These are phyloP conservation scores for Saturnispora galanensis DNA, from an alignment of 805 yeast genomes.

Conservation along the genomic window DNA sequence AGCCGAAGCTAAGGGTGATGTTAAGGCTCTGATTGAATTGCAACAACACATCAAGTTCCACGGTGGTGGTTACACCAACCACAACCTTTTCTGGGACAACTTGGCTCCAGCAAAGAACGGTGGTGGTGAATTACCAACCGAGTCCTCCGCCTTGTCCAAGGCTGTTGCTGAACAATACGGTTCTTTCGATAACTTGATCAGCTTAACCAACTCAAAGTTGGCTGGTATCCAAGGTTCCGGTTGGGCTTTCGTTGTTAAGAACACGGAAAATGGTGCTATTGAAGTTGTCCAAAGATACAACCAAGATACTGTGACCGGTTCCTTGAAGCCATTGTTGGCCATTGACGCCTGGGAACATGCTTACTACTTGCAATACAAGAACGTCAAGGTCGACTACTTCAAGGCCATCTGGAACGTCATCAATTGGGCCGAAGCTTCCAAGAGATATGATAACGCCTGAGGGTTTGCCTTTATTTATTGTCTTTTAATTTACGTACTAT, in stretches of 20 bases:
- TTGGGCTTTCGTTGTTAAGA: slow-evolving; percentile 87
- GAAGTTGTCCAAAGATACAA: slow-evolving; percentile 75
- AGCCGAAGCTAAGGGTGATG: slow-evolving; percentile 51
- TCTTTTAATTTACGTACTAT: not conserved
- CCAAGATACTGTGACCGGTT: slow-evolving; percentile 76
- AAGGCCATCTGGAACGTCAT: slow-evolving; percentile 90
- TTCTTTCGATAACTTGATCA: slow-evolving; percentile 56
- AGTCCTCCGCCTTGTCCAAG: slow-evolving; percentile 46
- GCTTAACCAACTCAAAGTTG: slow-evolving; percentile 53
- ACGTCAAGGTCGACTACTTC: slow-evolving; percentile 86
- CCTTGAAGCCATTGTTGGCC: slow-evolving; percentile 68
- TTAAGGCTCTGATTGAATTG: slow-evolving; percentile 48
- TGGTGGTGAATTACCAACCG: slow-evolving; percentile 62
- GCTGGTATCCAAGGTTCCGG: slow-evolving; percentile 94
- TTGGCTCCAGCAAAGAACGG: slow-evolving; percentile 65
- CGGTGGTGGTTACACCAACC: slow-evolving; percentile 88
- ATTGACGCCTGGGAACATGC: slow-evolving; percentile 98
- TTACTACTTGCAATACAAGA: slow-evolving; percentile 86
- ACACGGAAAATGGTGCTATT: slow-evolving; percentile 61
- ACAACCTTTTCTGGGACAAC: slow-evolving; percentile 79
- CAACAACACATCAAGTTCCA: slow-evolving; percentile 79
- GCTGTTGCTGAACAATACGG: slow-evolving; percentile 62
- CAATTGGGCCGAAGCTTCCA: slow-evolving; percentile 87
- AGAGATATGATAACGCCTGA: slow-evolving; percentile 38
- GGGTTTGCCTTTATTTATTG: not conserved